Conservation (phyloP, 2,329 filamentous ascomycete species). For the Xylariaceae sp. region DNA sequence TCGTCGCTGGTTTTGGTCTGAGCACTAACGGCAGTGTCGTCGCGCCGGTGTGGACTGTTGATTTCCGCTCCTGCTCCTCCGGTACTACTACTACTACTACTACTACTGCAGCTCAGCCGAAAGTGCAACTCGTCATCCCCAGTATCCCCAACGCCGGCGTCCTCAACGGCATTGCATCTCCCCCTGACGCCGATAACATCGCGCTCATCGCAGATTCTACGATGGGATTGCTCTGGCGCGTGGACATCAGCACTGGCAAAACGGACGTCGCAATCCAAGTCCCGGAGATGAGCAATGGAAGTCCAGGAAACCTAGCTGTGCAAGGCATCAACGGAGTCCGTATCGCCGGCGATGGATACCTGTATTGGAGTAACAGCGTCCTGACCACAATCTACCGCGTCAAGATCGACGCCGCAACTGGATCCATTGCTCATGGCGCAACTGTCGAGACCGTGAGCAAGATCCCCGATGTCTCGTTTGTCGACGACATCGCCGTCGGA, state of each 20-base stretch:
- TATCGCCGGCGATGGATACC: slow-evolving; percentile 13
- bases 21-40: background rate
- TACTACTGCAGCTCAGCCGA: background rate
- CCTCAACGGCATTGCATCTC: background rate
- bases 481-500: slow-evolving; percentile 27
- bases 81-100: too few relatives aligned
- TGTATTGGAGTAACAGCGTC: slow-evolving; percentile 29
- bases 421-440: slow-evolving; percentile 13
- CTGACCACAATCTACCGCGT: slow-evolving; percentile 18
- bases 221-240: background rate
- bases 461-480: slow-evolving; percentile 16
- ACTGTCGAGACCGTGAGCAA: slow-evolving; percentile 14
- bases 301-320: background rate
- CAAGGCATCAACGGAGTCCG: background rate
- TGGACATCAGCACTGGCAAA: background rate
- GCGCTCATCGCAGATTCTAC: background rate
- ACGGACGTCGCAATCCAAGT: background rate
- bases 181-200: background rate
- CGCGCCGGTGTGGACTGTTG: background rate
- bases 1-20: slow-evolving; percentile 1
- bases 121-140: background rate
- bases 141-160: background rate
- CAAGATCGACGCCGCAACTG: slow-evolving; percentile 9
- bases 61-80: background rate
- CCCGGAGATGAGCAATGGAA: background rate